Evolutionary conservation across 2,329 filamentous ascomycete genomes (phyloP).

Genomic region (Talaromyces sp.): DNA sequence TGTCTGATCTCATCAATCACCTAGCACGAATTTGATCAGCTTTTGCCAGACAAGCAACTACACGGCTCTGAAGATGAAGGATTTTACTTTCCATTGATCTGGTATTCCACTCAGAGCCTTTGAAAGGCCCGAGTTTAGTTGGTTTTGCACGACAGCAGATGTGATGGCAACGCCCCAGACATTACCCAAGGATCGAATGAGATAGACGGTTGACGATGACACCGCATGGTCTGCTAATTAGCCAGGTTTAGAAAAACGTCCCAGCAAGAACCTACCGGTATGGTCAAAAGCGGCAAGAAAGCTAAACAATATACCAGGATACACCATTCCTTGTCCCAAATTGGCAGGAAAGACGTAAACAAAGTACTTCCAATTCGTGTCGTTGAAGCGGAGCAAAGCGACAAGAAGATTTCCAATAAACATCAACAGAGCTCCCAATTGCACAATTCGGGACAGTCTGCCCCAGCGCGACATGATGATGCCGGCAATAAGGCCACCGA

Average conservation of each 20-base stretch:
- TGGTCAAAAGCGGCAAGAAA: slow-evolving; percentile 62
- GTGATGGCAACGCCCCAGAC: slow-evolving; percentile 64
- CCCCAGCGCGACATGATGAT: slow-evolving; percentile 50
- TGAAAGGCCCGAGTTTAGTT: slow-evolving; percentile 54
- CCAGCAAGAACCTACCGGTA: slow-evolving; percentile 43
- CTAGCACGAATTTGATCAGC: slow-evolving; percentile 38
- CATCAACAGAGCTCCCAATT: slow-evolving; percentile 43
- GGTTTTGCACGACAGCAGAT: slow-evolving; percentile 62
- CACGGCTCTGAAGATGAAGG: slow-evolving; percentile 20
- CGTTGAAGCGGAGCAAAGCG: slow-evolving; percentile 40
- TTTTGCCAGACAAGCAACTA: slow-evolving; percentile 19
- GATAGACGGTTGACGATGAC: slow-evolving; percentile 60
- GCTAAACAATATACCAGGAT: slow-evolving; percentile 55
- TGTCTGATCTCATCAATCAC: slow-evolving; percentile 61
- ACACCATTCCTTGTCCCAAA: slow-evolving; percentile 47
- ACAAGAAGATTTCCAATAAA: slow-evolving; percentile 44
- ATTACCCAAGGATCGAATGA: slow-evolving; percentile 60
- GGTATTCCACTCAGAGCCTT: slow-evolving; percentile 54
- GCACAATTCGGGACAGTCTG: slow-evolving; percentile 41
- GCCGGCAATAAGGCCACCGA: slow-evolving; percentile 45
- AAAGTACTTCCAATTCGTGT: slow-evolving; percentile 46
- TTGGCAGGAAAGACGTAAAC: slow-evolving; percentile 47
- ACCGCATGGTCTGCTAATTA: slow-evolving; percentile 56
- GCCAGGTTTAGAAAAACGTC: neutral
- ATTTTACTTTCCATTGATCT: slow-evolving; percentile 57